These are phyloP conservation scores for Digitaria exilis DNA, from an alignment of 202 grass and related monocot genomes.

Conservation along the genomic window DNA sequence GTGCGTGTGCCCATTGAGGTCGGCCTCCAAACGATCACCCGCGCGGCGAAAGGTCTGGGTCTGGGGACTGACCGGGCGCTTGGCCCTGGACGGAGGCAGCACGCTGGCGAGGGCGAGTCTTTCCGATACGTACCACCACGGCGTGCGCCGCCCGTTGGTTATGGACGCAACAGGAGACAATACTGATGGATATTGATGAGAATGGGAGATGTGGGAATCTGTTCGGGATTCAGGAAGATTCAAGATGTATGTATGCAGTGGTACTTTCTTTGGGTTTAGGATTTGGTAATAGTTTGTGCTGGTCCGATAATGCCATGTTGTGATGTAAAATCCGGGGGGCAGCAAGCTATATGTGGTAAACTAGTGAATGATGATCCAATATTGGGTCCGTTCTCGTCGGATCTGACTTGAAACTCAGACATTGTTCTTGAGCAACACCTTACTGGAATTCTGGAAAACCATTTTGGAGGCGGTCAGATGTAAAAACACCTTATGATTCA, in stretches of 20 bases:
- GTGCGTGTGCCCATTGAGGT: slow-evolving; percentile 35
- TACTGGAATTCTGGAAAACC: background rate
- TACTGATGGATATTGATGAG: background rate
- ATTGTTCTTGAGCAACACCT: background rate
- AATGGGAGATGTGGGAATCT: background rate
- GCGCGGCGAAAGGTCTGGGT: slow-evolving; percentile 30
- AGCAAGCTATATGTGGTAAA: background rate
- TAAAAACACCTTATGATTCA: background rate
- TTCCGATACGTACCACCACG: background rate
- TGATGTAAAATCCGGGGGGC: background rate
- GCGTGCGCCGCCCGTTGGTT: background rate
- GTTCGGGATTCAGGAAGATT: background rate
- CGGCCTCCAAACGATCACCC: slow-evolving; percentile 46
- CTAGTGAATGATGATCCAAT: background rate
- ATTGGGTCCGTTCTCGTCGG: background rate
- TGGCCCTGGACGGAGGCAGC: background rate
- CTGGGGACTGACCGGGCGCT: slow-evolving; percentile 16
- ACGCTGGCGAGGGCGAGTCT: background rate
- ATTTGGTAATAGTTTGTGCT: background rate
- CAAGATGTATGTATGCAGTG: background rate
- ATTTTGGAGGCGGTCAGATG: background rate
- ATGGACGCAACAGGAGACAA: background rate
- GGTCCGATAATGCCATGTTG: background rate
- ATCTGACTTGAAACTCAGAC: background rate
- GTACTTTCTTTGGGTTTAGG: background rate